These are phyloP conservation scores for Ganoderma lingzhi DNA, from an alignment of 1,284 basidiomycete species.

Conservation along the genomic window DNA sequence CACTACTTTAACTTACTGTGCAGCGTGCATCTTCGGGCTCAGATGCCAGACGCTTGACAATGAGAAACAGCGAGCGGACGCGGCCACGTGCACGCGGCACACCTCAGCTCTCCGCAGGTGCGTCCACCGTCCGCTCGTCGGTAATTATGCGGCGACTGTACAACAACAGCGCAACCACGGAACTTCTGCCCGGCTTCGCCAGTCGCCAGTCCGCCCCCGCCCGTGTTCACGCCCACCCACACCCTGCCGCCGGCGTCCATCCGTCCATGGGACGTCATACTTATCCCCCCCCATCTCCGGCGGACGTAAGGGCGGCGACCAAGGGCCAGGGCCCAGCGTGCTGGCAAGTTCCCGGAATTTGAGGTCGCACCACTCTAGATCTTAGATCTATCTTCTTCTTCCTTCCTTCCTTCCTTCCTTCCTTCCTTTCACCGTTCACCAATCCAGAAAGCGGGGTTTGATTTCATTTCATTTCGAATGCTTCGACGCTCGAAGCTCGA, in stretches of 20 bases:
- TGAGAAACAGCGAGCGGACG: neutral
- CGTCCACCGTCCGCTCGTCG: conserved; percentile 15
- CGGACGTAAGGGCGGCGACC: conserved; percentile 6
- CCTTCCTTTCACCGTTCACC: neutral
- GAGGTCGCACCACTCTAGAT: neutral
- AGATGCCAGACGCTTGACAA: conserved; percentile 1
- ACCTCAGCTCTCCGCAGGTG: conserved; percentile 20
- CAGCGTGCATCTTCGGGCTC: neutral
- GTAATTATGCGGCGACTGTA: conserved; percentile 25
- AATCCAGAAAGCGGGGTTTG: neutral
- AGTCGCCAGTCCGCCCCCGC: neutral
- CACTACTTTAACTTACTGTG: neutral
- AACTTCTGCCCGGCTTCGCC: conserved; percentile 24
- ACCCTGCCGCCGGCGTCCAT: neutral
- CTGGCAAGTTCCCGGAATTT: neutral
- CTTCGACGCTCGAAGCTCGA: no score
- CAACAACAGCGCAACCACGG: neutral
- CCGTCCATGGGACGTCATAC: conserved; percentile 2
- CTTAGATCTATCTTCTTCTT: neutral
- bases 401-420: neutral
- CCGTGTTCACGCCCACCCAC: neutral
- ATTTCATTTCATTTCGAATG: neutral
- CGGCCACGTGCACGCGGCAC: conserved; percentile 14
- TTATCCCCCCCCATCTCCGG: conserved; percentile 3
- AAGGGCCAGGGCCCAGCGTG: neutral